Evolutionary conservation across 495 filamentous ascomycete genomes (phyloP).

Genomic region (Aspergillus bridgeri): DNA sequence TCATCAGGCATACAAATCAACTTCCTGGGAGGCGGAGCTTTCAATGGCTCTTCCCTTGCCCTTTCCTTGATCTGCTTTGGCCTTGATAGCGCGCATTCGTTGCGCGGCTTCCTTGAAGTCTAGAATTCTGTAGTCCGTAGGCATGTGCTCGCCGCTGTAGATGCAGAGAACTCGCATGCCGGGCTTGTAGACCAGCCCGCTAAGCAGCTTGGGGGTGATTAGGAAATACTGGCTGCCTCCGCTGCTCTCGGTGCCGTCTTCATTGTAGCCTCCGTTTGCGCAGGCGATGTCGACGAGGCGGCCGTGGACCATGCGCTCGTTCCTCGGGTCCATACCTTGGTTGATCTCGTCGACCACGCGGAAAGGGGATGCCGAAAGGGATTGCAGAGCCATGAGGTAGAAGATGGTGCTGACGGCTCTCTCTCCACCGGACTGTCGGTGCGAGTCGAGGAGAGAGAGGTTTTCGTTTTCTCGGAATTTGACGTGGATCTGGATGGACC

Average conservation of each 20-base stretch:
- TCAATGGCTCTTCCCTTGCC: constrained; percentile 21
- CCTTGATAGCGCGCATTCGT: constrained; percentile 28
- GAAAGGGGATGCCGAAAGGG: constrained; percentile 93
- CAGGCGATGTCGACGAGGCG: constrained; percentile 95
- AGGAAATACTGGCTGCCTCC: constrained; percentile 74
- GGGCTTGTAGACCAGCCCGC: constrained; percentile 75
- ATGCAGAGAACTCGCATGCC: constrained; percentile 94
- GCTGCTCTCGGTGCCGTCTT: constrained; percentile 9
- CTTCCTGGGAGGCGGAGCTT: not conserved
- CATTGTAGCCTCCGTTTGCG: constrained; percentile 18
- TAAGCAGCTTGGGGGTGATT: constrained; percentile 95
- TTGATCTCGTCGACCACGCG: constrained; percentile 99
- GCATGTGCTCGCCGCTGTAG: constrained; percentile 88
- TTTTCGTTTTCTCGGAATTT: constrained; percentile 86
- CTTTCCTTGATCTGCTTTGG: constrained; percentile 8
- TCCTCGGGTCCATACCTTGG: constrained; percentile 98
- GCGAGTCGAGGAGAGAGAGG: constrained; percentile 78
- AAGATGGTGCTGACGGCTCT: constrained; percentile 96
- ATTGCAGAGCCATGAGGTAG: constrained; percentile 98
- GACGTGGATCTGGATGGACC: constrained; percentile 91
- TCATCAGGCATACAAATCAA: constrained; percentile 29
- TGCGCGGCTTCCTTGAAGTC: constrained; percentile 33
- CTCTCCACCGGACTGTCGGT: constrained; percentile 95
- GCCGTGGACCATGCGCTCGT: constrained; percentile 95
- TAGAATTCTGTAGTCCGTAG: constrained; percentile 41